Conservation (phyloP, 352 stramenopile species). For the Plasmopara viticola region DNA sequence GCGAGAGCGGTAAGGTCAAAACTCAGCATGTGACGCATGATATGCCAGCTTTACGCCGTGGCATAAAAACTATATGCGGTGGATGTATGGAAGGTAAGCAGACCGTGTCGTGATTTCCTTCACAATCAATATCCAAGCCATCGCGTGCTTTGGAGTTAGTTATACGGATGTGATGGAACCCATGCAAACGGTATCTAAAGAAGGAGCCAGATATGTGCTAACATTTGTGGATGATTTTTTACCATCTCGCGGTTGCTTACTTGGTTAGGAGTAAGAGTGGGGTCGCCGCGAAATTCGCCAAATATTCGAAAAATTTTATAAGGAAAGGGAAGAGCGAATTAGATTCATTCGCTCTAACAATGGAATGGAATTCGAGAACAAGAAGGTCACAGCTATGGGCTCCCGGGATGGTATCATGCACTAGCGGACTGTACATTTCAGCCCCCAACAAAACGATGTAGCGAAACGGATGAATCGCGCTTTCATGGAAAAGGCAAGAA, state of each 20-base stretch:
- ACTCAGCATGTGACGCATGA: too few relatives aligned
- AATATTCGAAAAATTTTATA: not conserved
- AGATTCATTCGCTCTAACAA: not conserved
- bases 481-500: not conserved
- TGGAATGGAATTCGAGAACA: not conserved
- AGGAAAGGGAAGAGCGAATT: not conserved
- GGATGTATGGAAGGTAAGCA: not conserved
- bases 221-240: conserved; percentile 1
- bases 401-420: not conserved
- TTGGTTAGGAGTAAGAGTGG: not conserved
- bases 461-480: conserved; percentile 1
- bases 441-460: not conserved
- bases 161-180: not conserved
- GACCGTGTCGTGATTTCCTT: not conserved
- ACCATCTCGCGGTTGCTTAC: not conserved
- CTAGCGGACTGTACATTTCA: not conserved
- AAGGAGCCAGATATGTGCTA: not conserved
- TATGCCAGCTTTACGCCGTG: too few relatives aligned
- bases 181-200: conserved; percentile 4
- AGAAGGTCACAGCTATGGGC: not conserved
- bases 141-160: conserved; percentile 1
- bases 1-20: too few relatives aligned
- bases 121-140: conserved; percentile 1
- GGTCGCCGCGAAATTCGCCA: not conserved
- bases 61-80: too few relatives aligned